phyloP scores from a whole-genome alignment of 1,284 basidiomycete genomes.

The Irpex sp. region DNA sequence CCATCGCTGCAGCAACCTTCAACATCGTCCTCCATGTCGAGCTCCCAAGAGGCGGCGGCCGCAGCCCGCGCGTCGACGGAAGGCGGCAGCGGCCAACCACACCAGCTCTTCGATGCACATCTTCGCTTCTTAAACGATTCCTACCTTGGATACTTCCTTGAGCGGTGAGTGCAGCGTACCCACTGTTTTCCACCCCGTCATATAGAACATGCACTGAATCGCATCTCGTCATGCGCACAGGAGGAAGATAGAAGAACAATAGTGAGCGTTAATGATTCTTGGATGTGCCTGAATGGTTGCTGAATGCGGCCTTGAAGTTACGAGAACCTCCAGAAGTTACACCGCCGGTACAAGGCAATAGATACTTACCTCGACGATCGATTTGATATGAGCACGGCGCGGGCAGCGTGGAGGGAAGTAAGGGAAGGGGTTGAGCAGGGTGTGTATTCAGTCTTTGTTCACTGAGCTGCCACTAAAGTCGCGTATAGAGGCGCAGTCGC shows the following conservation, averaged over 20 bases:
- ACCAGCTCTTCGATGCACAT: conserved; percentile 69
- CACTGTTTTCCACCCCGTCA: neutral
- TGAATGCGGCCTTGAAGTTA: conserved; percentile 41
- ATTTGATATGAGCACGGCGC: conserved; percentile 43
- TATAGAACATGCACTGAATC: conserved; percentile 10
- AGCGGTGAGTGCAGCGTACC: conserved; percentile 53
- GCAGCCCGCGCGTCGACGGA: conserved; percentile 18
- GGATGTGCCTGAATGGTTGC: neutral
- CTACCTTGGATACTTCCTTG: conserved; percentile 81
- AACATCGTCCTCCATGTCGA: conserved; percentile 13
- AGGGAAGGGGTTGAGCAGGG: conserved; percentile 82
- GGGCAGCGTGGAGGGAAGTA: conserved; percentile 79
- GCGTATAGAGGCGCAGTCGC: conserved; percentile 69
- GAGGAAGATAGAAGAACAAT: conserved; percentile 78
- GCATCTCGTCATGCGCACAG: conserved; percentile 36
- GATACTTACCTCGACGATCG: conserved; percentile 65
- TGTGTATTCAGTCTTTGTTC: conserved; percentile 28
- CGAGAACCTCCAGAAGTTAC: conserved; percentile 66
- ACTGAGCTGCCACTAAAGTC: neutral
- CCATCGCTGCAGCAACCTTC: neutral
- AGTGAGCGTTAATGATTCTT: conserved; percentile 45
- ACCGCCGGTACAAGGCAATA: conserved; percentile 64
- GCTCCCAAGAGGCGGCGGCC: conserved; percentile 15
- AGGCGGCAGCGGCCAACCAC: conserved; percentile 52
- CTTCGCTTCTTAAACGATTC: conserved; percentile 69